Evolutionary conservation across 176 grass and related monocot genomes (phyloP).

Genomic region (Musa schizocarpa): DNA sequence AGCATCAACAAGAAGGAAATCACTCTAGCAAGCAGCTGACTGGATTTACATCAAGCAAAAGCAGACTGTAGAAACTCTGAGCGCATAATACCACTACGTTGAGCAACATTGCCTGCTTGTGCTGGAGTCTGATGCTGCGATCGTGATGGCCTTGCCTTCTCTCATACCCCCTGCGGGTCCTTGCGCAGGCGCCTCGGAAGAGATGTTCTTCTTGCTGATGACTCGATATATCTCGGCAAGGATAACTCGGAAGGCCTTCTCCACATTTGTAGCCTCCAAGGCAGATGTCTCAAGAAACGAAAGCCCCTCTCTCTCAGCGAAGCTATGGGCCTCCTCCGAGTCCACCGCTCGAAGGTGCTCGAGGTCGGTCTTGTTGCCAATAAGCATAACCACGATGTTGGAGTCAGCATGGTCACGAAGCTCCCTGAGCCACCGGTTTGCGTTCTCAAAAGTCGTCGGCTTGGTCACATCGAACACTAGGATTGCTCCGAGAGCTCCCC

Average conservation of each 20-base stretch:
- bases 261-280: slow-evolving; percentile 9
- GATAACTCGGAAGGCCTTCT: slow-evolving; percentile 12
- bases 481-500: slow-evolving; percentile 6
- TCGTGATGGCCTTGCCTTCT: slow-evolving; percentile 1
- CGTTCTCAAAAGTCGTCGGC: slow-evolving; percentile 2
- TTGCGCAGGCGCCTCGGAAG: neutral
- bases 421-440: slow-evolving; percentile 9
- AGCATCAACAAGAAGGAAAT: neutral
- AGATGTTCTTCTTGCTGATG: slow-evolving; percentile 13
- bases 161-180: neutral
- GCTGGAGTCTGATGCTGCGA: neutral
- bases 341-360: neutral
- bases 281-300: slow-evolving; percentile 11
- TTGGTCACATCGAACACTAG: slow-evolving; percentile 11
- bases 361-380: slow-evolving; percentile 10
- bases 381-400: slow-evolving; percentile 10
- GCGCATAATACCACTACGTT: neutral
- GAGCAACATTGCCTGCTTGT: neutral
- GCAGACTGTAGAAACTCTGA: neutral
- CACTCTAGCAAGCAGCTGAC: neutral
- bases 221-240: slow-evolving; percentile 10
- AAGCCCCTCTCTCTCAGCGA: slow-evolving; percentile 1
- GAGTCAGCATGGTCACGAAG: slow-evolving; percentile 9
- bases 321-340: neutral
- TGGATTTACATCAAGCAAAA: neutral